Percentiles rank a stretch among this genome's conserved stretches.
phyloP scores from a whole-genome alignment of 2,329 filamentous ascomycete genomes.

The Beauveria caledonica region DNA sequence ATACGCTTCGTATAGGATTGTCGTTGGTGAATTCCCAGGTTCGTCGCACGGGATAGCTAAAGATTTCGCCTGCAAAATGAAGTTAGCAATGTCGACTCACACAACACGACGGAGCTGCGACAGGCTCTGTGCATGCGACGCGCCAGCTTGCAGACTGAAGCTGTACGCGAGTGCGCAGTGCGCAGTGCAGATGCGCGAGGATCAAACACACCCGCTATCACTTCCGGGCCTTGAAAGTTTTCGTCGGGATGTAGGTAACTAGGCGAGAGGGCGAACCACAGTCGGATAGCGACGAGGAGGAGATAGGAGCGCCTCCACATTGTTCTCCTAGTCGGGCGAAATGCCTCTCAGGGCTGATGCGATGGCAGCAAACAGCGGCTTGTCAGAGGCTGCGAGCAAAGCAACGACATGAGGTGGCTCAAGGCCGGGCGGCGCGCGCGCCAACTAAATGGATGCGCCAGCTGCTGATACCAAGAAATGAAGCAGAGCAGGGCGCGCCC shows the following conservation, averaged over 20 bases:
- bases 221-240: conserved; percentile 96
- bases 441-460: conserved; percentile 3
- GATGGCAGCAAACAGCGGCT: conserved; percentile 17
- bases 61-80: conserved; percentile 65
- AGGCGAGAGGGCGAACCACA: conserved; percentile 89
- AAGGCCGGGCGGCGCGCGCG: conserved; percentile 1
- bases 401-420: conserved; percentile 12
- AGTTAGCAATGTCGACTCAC: neutral
- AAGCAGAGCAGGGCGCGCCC: neutral
- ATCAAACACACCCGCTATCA: conserved; percentile 73
- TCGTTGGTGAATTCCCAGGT: conserved; percentile 96
- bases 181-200: neutral
- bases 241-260: conserved; percentile 98
- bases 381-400: conserved; percentile 15
- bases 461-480: neutral
- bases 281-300: conserved; percentile 71
- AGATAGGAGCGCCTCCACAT: conserved; percentile 95
- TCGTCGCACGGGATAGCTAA: conserved; percentile 77
- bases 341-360: conserved; percentile 9
- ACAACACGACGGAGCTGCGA: neutral
- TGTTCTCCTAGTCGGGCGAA: conserved; percentile 14
- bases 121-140: neutral
- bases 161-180: neutral
- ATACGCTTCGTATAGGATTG: conserved; percentile 86
- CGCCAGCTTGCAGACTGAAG: neutral